Percentiles rank a stretch among this genome's conserved stretches.
Evolutionary conservation across 345 rosid genomes (phyloP).

Genomic region (Eucalyptus pumila): DNA sequence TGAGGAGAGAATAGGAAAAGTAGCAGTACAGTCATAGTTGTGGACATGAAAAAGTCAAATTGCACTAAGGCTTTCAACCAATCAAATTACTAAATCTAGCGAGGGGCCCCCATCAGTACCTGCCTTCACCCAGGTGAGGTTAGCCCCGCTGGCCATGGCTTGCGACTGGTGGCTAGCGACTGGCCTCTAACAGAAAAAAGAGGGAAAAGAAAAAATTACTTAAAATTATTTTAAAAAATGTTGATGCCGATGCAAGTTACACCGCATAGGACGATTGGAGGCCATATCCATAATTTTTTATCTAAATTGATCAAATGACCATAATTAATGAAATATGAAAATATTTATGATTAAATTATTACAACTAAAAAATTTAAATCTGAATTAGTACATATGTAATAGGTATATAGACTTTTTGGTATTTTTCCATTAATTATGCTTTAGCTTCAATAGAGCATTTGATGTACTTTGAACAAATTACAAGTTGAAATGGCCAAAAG

Average conservation of each 20-base stretch:
- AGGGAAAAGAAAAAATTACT: no score
- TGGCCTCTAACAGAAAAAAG: accelerated
- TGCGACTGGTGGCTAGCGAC: accelerated
- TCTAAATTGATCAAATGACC: no score
- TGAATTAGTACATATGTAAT: no score
- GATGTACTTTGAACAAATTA: not conserved
- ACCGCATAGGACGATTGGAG: accelerated
- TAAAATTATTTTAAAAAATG: no score
- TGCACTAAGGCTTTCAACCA: not conserved
- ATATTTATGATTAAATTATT: accelerated
- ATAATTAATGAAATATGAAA: no score
- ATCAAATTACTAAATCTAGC: no score
- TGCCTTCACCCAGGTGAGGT: no score
- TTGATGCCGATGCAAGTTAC: accelerated
- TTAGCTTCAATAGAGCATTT: not conserved
- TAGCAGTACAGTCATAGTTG: not conserved
- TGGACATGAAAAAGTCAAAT: not conserved
- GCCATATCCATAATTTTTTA: no score
- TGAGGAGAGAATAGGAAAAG: not conserved
- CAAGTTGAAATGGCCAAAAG: not conserved
- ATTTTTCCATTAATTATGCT: not conserved
- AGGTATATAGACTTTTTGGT: not conserved
- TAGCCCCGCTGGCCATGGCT: no score
- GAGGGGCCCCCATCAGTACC: no score
- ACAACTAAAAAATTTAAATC: accelerated